Percentiles rank a stretch among this genome's conserved stretches.
These are phyloP conservation scores for Wickerhamiella lipophila DNA, from an alignment of 805 yeast genomes.

Conservation along the genomic window DNA sequence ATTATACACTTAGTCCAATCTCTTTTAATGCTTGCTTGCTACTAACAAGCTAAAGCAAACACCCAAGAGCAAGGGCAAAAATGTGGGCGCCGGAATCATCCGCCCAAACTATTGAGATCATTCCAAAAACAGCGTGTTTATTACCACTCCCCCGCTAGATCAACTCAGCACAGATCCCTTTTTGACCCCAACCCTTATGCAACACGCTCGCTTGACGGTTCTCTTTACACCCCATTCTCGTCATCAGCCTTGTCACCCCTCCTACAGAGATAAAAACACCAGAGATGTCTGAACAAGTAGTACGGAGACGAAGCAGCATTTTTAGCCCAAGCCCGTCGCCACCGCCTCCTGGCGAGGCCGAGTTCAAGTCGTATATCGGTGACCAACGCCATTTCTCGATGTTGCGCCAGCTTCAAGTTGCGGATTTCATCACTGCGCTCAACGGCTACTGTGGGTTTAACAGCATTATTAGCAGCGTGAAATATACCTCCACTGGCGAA, in stretches of 20 bases:
- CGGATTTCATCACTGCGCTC: constrained; percentile 87
- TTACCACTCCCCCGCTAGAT: no score
- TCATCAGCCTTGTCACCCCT: not conserved
- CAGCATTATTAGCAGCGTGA: constrained; percentile 71
- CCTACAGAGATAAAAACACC: not conserved
- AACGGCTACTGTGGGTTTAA: constrained; percentile 92
- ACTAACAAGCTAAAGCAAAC: no score
- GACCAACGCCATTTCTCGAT: constrained; percentile 80
- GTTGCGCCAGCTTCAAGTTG: constrained; percentile 67
- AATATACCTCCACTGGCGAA: constrained; percentile 61
- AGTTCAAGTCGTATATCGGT: constrained; percentile 64
- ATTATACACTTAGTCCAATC: no score
- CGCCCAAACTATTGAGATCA: no score
- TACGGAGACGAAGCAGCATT: constrained; percentile 26
- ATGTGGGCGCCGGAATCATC: no score
- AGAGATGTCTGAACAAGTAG: constrained; percentile 5
- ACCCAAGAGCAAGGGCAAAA: no score
- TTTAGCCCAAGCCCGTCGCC: constrained; percentile 30
- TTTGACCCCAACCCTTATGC: not conserved
- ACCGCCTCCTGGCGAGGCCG: constrained; percentile 28
- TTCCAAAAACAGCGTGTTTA: no score
- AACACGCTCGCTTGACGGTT: not conserved
- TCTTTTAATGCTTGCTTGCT: no score
- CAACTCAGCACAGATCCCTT: no score
- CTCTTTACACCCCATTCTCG: not conserved